Conservation (phyloP, 2,329 filamentous ascomycete genomes). For the Colletotrichum sp. region DNA sequence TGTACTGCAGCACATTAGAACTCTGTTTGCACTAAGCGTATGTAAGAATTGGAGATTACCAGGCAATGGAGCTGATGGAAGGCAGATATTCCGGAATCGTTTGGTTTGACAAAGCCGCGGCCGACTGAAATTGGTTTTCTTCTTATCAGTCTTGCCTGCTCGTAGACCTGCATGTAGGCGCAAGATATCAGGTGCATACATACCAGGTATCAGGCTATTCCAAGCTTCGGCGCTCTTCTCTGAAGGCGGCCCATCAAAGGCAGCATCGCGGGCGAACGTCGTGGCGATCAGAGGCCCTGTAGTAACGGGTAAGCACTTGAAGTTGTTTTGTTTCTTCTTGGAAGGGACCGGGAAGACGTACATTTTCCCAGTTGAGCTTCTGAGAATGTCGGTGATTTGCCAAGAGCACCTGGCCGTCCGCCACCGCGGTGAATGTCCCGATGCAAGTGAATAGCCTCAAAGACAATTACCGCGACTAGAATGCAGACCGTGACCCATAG, state of each 20-base stretch:
- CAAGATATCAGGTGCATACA: neutral
- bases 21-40: neutral
- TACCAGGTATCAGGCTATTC: neutral
- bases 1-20: neutral
- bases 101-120: neutral
- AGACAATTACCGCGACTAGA: neutral
- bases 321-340: neutral
- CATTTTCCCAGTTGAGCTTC: neutral
- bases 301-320: neutral
- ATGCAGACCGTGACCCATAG: neutral
- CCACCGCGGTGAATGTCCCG: neutral
- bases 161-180: rapidly evolving
- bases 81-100: neutral
- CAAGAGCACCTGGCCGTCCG: neutral
- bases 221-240: neutral
- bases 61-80: neutral
- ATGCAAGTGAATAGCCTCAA: neutral
- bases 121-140: neutral
- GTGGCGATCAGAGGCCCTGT: neutral
- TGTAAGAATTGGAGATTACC: neutral
- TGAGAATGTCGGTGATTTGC: neutral
- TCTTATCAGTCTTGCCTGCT: neutral
- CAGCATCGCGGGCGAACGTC: neutral
- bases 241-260: neutral
- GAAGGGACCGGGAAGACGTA: rapidly evolving